Base-by-base conservation (phyloP, 495 filamentous ascomycete species). In the Penicillium canariense region DNA sequence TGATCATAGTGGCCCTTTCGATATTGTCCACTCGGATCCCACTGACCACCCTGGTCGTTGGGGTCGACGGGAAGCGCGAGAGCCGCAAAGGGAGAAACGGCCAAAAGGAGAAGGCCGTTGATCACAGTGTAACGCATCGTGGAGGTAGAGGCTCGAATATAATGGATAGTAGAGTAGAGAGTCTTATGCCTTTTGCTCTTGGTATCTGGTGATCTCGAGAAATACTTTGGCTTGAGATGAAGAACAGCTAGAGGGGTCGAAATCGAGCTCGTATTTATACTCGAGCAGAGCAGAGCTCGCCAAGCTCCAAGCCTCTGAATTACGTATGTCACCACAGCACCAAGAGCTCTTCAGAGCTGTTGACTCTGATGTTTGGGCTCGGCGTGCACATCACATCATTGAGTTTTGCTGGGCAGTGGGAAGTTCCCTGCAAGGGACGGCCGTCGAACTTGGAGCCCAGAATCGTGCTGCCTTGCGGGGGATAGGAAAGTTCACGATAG, bases 341-440 rank as follows among this genome's bases (percentile, higher is more conserved):
- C n/a, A 65, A 12, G 44, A 79, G 73, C 35, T 78, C 71, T 54
- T 74, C 70, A 22, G 51, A 43, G 14, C 54, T 65, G n/a, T 63
- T 60, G 10, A 67, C 62, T 11, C 63, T 64, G 49, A 55, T 67
- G 32, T 80, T 80, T 52, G 82, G 83, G 58, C 68, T 70, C n/a
- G 35, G 15, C 14, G 10, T 15, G 23, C 31, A 45, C 34, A 78
- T 68, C 30, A 63, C 35, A 11, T 49, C 52, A 48, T 50, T 52
- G 52, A 53, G 38, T 52, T 48, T 58, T 17, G 50, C 48, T 56
- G 57, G 20, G 26, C 20, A 44, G 39, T 38, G n/a, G 20, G 17
- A 68, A 44, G 78, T 77, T 4, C 32, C 74, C 83, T 51, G 82
- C 68, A 48, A 85, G 73, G 26, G 82, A 83, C 39, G 34, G 17